Conservation (phyloP, 768 basidiomycete species). For the Lactarius evosmus region DNA sequence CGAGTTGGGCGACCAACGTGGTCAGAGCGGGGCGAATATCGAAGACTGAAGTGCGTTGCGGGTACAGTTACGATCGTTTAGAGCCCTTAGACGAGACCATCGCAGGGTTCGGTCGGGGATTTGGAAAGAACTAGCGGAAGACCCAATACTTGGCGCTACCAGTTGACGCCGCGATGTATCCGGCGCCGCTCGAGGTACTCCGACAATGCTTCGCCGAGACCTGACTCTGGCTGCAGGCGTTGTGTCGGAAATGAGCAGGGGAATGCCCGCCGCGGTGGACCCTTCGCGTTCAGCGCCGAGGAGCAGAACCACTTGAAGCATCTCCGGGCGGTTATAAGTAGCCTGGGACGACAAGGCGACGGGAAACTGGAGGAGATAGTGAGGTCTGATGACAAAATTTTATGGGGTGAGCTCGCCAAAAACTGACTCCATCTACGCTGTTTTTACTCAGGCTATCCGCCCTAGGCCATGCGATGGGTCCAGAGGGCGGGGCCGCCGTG, state of each 20-base stretch:
- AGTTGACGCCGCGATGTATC: constrained; percentile 10
- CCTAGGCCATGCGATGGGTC: background rate
- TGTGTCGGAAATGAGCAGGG: constrained; percentile 10
- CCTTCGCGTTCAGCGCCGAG: background rate
- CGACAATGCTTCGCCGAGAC: background rate
- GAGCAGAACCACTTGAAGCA: background rate
- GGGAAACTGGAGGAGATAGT: background rate
- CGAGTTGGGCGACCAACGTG: background rate
- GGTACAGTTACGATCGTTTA: background rate
- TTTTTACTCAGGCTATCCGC: background rate
- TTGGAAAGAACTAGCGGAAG: background rate
- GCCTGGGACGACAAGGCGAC: background rate
- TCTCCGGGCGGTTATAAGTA: background rate
- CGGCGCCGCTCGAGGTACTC: constrained; percentile 8
- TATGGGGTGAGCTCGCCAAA: background rate
- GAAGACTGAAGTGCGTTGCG: background rate
- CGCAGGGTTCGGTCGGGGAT: background rate
- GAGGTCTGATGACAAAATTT: background rate
- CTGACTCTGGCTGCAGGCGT: background rate
- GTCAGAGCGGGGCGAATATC: background rate
- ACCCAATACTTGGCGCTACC: background rate
- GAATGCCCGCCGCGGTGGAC: background rate
- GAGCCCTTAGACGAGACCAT: background rate
- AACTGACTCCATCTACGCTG: background rate
- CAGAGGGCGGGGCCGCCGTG: background rate